Conservation (phyloP, 768 basidiomycete genomes). For the Boletus barrowsii region DNA sequence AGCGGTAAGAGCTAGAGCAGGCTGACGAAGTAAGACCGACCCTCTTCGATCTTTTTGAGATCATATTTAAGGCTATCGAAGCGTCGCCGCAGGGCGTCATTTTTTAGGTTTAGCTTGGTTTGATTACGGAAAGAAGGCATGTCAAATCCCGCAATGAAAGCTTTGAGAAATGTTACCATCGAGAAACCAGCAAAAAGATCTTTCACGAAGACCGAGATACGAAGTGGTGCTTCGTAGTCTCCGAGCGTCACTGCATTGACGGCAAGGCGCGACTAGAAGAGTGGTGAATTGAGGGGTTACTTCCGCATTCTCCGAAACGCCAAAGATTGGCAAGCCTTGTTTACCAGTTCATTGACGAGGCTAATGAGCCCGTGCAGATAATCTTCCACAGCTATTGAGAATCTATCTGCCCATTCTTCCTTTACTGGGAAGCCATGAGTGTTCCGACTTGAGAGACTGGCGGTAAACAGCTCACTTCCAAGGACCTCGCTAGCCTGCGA, state of each 20-base stretch:
- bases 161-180: constrained; percentile 46
- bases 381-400: constrained; percentile 67
- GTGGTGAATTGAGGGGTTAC: constrained; percentile 6
- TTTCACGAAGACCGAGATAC: constrained; percentile 76
- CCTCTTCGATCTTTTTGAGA: constrained; percentile 87
- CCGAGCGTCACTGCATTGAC: constrained; percentile 82
- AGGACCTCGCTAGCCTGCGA: constrained; percentile 49
- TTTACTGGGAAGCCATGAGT: constrained; percentile 46
- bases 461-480: constrained; percentile 53
- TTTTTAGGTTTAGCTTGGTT: constrained; percentile 74
- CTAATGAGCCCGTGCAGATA: constrained; percentile 79
- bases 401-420: constrained; percentile 65
- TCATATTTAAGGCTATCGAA: constrained; percentile 86
- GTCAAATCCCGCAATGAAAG: constrained; percentile 2
- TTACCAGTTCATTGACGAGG: constrained; percentile 76
- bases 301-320: not conserved
- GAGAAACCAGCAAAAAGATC: constrained; percentile 82
- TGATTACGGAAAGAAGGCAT: not conserved
- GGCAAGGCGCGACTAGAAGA: constrained; percentile 65
- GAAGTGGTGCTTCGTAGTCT: constrained; percentile 74
- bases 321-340: constrained; percentile 18
- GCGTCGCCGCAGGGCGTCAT: constrained; percentile 68
- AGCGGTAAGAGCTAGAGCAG: not conserved
- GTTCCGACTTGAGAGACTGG: not conserved
- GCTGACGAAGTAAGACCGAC: constrained; percentile 33